Base-by-base conservation (phyloP, 2,329 filamentous ascomycete species). In the Onygena corvina region DNA sequence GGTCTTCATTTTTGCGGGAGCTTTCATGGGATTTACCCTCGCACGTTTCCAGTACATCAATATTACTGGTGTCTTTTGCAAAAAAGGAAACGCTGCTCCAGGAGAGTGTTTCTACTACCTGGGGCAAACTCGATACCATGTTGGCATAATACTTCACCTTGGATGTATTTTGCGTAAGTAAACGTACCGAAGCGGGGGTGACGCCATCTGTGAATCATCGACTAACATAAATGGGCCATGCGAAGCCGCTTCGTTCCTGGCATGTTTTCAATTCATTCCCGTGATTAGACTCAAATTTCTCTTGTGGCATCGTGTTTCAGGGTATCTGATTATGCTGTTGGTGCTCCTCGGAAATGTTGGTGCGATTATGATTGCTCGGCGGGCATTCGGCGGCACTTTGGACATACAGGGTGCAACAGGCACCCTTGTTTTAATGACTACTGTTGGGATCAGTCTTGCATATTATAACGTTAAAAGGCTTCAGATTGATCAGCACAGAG, bases 401-500 rank as follows among this genome's bases (percentile, higher is more conserved):
- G 70, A 72, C 1, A 69, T 71, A 2, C 77, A 80, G 55, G 59
- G 63, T 0, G 67, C 57, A 1, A 59, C 73, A 0, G 50, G 47
- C 16, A 20, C 30, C 12, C 38, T 49, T 6, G 50, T 49, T 5
- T 16, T 40, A 12, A 42, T 47, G 23, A 42, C 36, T 11, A 52
- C 44, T 3, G 27, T 49, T n/a, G 47, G 50, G 11, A 59, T 76
- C 20, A 52, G 58, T 0, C 52, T 80, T 36, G 74, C 76, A 1
- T 72, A 71, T 27, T 65, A 73, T 58, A 80, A 80, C 53, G 72
- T 82, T 60, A 80, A 76, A 59, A 64, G 67, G 2, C 61, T 81
- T 1, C 77, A 81, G 57, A 77, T 84, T 44, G 76, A 81, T 29
- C 73, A 81, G 56, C 79, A 82, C 53, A 69, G 79, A 1, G 75